phyloP scores from a whole-genome alignment of 2,329 filamentous ascomycete species.

The Coniochaeta ligniaria region DNA sequence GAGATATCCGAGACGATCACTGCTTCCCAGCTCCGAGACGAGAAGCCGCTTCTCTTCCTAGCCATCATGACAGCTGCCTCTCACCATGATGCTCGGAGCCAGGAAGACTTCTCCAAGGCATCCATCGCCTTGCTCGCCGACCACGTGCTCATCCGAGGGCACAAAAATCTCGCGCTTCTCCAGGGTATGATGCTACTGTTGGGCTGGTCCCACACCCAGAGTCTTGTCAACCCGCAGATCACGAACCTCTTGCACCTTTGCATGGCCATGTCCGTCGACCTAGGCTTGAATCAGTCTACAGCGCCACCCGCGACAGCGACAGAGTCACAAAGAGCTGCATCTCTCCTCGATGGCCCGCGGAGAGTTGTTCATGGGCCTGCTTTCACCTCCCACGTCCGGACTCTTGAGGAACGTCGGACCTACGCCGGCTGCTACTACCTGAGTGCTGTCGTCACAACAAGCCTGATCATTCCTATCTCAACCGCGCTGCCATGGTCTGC shows the following conservation, averaged over 20 bases:
- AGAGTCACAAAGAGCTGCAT: not conserved
- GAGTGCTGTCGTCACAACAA: conserved; percentile 18
- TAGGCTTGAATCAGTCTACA: conserved; percentile 12
- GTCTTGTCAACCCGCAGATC: conserved; percentile 10
- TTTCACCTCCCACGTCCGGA: not conserved
- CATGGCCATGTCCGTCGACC: conserved; percentile 14
- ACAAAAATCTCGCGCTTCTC: not conserved
- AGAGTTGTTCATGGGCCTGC: not conserved
- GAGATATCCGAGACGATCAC: conserved; percentile 2
- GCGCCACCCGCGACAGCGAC: conserved; percentile 3
- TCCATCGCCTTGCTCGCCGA: conserved; percentile 11
- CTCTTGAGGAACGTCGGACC: conserved; percentile 32
- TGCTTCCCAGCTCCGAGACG: conserved; percentile 7
- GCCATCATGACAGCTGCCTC: conserved; percentile 13
- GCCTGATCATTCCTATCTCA: conserved; percentile 15
- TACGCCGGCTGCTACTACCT: conserved; percentile 35
- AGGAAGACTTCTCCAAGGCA: conserved; percentile 8
- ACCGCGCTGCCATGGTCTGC: conserved; percentile 35
- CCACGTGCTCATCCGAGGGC: conserved; percentile 8
- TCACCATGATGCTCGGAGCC: conserved; percentile 12
- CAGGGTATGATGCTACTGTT: conserved; percentile 12
- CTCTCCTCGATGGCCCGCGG: conserved; percentile 6
- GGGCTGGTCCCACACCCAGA: conserved; percentile 12
- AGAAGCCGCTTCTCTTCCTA: conserved; percentile 14
- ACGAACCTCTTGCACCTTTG: conserved; percentile 12